Base-by-base conservation (phyloP, 2,329 filamentous ascomycete species). In the Colletotrichum viniferum region DNA sequence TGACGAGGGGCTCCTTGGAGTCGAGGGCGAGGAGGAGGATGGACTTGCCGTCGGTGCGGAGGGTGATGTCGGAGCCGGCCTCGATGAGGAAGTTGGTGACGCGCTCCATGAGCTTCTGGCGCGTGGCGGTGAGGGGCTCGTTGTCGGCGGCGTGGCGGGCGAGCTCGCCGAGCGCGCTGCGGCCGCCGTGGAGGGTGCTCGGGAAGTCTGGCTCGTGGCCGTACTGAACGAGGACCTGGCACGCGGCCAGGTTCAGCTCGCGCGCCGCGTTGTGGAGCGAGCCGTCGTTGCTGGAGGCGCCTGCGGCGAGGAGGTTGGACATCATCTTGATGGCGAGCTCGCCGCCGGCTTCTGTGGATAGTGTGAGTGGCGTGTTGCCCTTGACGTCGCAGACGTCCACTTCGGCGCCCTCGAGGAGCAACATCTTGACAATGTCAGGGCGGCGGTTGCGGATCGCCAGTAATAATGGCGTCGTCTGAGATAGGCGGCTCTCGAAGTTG, bases 171-270 rank as follows among this genome's bases (percentile, higher is more conserved):
- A 94, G 84, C 0, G 92, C 91, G 74, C 89, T 92, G 60, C 92
- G 88, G 1, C 92, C 92, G 18, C 87, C 88, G 77, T 94, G 92
- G 1, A 92, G 83, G 5, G 89, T 87, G 68, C 90, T 93, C 0
- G 92, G 92, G 71, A 93, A 94, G 79, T 94, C 92, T 0, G 91
- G 87, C 18, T 93, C 90, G 74, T 94, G 92, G 3, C 89, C 90
- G 76, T 89, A 84, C 61, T 92, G 85, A 7, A 93, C 82, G 3
- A 94, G 84, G 3, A 91, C 84, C 65, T 87, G 86, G 76, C 93
- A 89, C 2, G 88, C 89, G 14, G 88, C 83, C 0, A 92, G 77
- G 77, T 93, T 91, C 24, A 94, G 85, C 62, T 90, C 87, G 14
- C 90, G 86, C 0, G 92, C 89, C 5, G 92, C 91, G 75, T 93